A percentile compares a stretch with the other conserved stretches of the same genome.
Evolutionary conservation across 179 eudicot species (phyloP).

Genomic region (Pouteria campechiana): DNA sequence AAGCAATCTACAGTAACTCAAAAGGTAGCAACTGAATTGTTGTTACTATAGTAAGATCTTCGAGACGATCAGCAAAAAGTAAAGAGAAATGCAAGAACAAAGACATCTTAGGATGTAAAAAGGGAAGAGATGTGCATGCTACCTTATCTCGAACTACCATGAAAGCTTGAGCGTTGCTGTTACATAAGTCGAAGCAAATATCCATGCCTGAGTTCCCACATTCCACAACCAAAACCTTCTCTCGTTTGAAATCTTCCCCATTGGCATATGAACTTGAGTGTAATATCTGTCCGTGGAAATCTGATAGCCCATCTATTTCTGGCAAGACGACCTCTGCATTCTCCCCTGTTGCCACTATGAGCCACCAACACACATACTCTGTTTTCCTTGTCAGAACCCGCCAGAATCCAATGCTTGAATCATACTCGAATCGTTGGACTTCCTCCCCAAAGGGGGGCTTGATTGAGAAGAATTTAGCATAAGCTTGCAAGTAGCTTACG

Average conservation of each 20-base stretch:
- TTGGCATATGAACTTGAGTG: constrained; percentile 49
- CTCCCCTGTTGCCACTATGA: constrained; percentile 65
- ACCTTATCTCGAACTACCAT: constrained; percentile 51
- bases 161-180: constrained; percentile 36
- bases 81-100: neutral
- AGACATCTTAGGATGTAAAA: neutral
- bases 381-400: constrained; percentile 12
- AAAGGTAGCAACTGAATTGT: too few relatives aligned
- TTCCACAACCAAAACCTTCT: constrained; percentile 45
- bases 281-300: constrained; percentile 27
- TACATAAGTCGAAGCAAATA: constrained; percentile 52
- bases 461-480: constrained; percentile 30
- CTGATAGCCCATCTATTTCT: constrained; percentile 29
- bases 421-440: constrained; percentile 35
- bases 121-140: neutral
- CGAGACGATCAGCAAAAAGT: too few relatives aligned
- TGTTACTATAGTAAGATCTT: too few relatives aligned
- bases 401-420: constrained; percentile 33
- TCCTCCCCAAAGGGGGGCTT: constrained; percentile 26
- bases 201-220: constrained; percentile 79
- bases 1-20: too few relatives aligned
- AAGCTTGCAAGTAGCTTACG: constrained; percentile 33
- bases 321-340: constrained; percentile 49
- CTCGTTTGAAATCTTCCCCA: constrained; percentile 40
- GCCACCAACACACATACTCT: constrained; percentile 37